Percentiles rank a stretch among this genome's conserved stretches.
Evolutionary conservation across 139 green algal species (phyloP).

Genomic region (Coelastrella sp.): DNA sequence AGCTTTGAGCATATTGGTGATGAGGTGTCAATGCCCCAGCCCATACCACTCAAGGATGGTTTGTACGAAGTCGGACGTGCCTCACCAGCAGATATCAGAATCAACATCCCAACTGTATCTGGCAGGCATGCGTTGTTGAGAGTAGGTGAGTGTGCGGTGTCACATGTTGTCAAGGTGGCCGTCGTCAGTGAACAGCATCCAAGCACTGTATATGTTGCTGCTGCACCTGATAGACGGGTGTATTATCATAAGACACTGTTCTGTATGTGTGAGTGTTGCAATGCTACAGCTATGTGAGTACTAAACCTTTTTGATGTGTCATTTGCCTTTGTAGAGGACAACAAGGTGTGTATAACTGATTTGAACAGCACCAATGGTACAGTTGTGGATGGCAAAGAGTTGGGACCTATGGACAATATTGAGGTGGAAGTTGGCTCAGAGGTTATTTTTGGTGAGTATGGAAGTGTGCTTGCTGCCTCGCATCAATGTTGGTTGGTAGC

Average conservation of each 20-base stretch:
- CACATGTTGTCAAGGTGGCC: no score
- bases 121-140: constrained; percentile 57
- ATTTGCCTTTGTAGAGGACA: constrained; percentile 45
- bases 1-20: constrained; percentile 54
- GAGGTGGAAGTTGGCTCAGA: constrained; percentile 53
- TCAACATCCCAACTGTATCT: constrained; percentile 55
- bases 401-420: constrained; percentile 54
- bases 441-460: constrained; percentile 54
- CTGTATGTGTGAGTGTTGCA: no score
- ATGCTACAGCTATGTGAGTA: no score
- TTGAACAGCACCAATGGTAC: constrained; percentile 63
- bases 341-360: constrained; percentile 58
- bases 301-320: no score
- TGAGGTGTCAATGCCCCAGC: constrained; percentile 33
- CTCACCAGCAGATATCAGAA: constrained; percentile 53
- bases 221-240: no score
- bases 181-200: no score
- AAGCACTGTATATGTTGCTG: no score
- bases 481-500: background rate
- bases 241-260: no score
- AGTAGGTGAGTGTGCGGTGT: constrained; percentile 35
- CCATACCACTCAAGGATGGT: constrained; percentile 49
- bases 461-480: background rate
- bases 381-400: constrained; percentile 53
- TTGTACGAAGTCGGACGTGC: constrained; percentile 54